Conservation (phyloP, 768 basidiomycete species). For the Fistulinella prunicolor region DNA sequence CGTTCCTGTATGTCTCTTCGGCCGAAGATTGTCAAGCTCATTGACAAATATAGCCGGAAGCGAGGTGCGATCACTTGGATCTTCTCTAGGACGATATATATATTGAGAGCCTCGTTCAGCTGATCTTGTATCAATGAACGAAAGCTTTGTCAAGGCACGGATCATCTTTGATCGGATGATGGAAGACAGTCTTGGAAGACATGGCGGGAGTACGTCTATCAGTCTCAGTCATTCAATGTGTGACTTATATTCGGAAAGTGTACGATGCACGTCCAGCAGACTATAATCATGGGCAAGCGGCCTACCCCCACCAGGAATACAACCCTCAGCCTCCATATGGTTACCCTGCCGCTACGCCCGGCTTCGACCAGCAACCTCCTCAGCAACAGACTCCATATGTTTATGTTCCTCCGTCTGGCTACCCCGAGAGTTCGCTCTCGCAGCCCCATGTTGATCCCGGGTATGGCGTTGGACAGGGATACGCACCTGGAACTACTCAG, state of each 20-base stretch:
- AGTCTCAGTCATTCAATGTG: neutral
- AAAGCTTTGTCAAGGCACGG: constrained; percentile 85
- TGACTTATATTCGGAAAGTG: constrained; percentile 34
- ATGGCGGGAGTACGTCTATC: constrained; percentile 52
- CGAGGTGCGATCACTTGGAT: constrained; percentile 42
- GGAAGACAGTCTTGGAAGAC: constrained; percentile 81
- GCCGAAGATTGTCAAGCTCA: constrained; percentile 94
- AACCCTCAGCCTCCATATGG: constrained; percentile 44
- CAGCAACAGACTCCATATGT: constrained; percentile 29
- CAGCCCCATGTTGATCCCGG: constrained; percentile 26
- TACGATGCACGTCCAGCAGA: constrained; percentile 47
- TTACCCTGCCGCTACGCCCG: constrained; percentile 35
- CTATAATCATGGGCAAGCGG: constrained; percentile 24
- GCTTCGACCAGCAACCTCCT: constrained; percentile 45
- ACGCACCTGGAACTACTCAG: constrained; percentile 17
- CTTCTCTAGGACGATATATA: neutral
- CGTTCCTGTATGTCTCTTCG: constrained; percentile 84
- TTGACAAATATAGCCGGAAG: constrained; percentile 97
- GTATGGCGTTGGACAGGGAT: constrained; percentile 24
- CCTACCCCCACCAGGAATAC: constrained; percentile 33
- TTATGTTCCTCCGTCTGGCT: constrained; percentile 20
- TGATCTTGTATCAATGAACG: constrained; percentile 92
- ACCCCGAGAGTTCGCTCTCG: constrained; percentile 26
- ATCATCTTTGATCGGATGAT: constrained; percentile 92
- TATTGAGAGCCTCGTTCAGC: constrained; percentile 43